These are phyloP conservation scores for Tricholoma hemisulphureum DNA, from an alignment of 768 basidiomycete species.

Conservation along the genomic window DNA sequence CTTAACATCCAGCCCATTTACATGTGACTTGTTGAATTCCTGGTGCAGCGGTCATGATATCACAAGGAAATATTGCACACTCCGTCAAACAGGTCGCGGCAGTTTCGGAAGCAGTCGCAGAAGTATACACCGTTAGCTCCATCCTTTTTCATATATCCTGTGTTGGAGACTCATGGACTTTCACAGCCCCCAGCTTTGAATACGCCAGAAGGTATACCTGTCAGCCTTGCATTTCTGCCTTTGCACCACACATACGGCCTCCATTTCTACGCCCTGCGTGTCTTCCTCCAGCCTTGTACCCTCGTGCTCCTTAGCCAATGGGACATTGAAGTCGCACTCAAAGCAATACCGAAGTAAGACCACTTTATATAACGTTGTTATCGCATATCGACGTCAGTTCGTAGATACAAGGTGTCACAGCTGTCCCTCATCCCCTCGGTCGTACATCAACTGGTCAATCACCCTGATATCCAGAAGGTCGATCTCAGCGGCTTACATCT, in stretches of 20 bases:
- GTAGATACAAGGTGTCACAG: conserved; percentile 53
- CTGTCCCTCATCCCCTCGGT: conserved; percentile 61
- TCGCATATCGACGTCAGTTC: not conserved
- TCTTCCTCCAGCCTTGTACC: conserved; percentile 45
- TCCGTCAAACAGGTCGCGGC: conserved; percentile 41
- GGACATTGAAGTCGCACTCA: conserved; percentile 51
- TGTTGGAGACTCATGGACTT: not conserved
- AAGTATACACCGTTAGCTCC: conserved; percentile 40
- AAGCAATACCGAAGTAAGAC: conserved; percentile 57
- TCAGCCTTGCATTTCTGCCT: conserved; percentile 59
- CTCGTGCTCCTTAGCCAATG: conserved; percentile 57
- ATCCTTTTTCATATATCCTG: not conserved
- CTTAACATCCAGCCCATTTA: not conserved
- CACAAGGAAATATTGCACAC: conserved; percentile 60
- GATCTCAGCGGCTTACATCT: conserved; percentile 52
- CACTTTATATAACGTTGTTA: not conserved
- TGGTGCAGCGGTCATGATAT: conserved; percentile 62
- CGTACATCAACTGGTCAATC: conserved; percentile 62
- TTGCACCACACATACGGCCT: conserved; percentile 69
- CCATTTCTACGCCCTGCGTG: conserved; percentile 49
- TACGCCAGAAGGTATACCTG: conserved; percentile 45
- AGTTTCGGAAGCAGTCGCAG: conserved; percentile 24
- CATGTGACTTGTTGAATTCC: not conserved
- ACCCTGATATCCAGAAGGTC: conserved; percentile 44
- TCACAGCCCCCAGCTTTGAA: conserved; percentile 37